Evolutionary conservation across 176 grass and related monocot species (phyloP).

Genomic region (Alopecurus myosuroides): DNA sequence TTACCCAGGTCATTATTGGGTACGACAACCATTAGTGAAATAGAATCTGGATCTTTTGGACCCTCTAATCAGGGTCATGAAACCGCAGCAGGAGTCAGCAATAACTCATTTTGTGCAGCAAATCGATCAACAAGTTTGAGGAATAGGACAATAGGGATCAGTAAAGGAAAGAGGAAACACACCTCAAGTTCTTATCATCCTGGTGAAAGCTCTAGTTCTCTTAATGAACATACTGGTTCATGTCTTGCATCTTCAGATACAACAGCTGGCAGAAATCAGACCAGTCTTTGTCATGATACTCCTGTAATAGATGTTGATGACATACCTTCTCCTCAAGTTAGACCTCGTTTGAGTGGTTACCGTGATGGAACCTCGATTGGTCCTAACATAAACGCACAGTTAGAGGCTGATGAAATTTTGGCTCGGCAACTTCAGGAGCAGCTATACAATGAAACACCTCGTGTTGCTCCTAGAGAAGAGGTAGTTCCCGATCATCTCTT

Average conservation of each 20-base stretch:
- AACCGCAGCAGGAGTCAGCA: constrained; percentile 11
- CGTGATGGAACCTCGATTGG: constrained; percentile 9
- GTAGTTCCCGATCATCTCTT: constrained; percentile 29
- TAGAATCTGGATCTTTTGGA: constrained; percentile 18
- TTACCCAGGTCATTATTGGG: background rate
- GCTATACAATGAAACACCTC: constrained; percentile 69
- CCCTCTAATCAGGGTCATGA: constrained; percentile 8
- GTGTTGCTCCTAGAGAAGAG: constrained; percentile 45
- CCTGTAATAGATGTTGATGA: constrained; percentile 68
- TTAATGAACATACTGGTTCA: constrained; percentile 25
- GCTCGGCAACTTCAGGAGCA: constrained; percentile 90
- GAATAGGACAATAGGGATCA: constrained; percentile 23
- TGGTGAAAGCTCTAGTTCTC: constrained; percentile 42
- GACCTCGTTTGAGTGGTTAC: constrained; percentile 13
- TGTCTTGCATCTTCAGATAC: constrained; percentile 27
- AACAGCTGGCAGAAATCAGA: constrained; percentile 29
- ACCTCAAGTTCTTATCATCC: constrained; percentile 13
- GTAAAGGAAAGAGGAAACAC: constrained; percentile 38
- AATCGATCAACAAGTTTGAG: background rate
- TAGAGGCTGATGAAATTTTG: constrained; percentile 87
- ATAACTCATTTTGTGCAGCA: constrained; percentile 7
- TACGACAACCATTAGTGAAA: background rate
- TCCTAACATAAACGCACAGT: constrained; percentile 41
- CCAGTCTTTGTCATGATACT: constrained; percentile 14
- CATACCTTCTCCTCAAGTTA: constrained; percentile 30